phyloP scores from a whole-genome alignment of 192 early-diverging fungal genomes.

The Coemansia sp. region DNA sequence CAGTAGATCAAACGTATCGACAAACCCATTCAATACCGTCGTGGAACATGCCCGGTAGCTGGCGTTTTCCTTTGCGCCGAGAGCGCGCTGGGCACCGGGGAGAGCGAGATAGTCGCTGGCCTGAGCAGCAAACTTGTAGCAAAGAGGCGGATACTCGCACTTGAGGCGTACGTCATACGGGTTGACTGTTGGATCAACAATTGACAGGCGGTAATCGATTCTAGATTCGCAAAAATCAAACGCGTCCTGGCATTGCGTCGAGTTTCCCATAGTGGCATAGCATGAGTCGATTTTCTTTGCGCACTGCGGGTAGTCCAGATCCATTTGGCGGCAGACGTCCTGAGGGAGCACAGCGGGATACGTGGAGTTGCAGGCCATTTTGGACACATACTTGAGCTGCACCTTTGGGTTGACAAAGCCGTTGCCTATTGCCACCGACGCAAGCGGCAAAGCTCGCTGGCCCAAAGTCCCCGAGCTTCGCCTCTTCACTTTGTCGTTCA shows the following conservation, averaged over 20 bases:
- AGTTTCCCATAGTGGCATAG: background rate
- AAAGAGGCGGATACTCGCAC: constrained; percentile 72
- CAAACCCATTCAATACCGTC: constrained; percentile 68
- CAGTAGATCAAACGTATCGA: constrained; percentile 76
- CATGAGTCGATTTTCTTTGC: constrained; percentile 1
- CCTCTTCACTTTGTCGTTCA: constrained; percentile 49
- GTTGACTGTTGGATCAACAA: constrained; percentile 73
- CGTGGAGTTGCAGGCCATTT: constrained; percentile 65
- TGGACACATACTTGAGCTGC: constrained; percentile 78
- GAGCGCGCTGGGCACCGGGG: constrained; percentile 59
- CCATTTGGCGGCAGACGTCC: constrained; percentile 67
- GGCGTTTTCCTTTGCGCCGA: constrained; percentile 61
- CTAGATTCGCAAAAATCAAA: constrained; percentile 66
- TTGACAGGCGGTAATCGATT: constrained; percentile 60
- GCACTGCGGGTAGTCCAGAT: constrained; percentile 11
- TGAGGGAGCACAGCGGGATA: constrained; percentile 73
- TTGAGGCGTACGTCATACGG: constrained; percentile 88
- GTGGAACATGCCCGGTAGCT: constrained; percentile 74
- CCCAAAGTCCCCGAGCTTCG: background rate
- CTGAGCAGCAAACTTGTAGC: constrained; percentile 69
- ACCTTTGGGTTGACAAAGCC: constrained; percentile 77
- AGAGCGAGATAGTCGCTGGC: constrained; percentile 74
- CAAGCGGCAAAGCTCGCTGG: constrained; percentile 56
- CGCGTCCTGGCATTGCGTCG: constrained; percentile 4
- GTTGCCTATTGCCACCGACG: constrained; percentile 82